Conservation (phyloP, 169 alveolate species). For the Cryptosporidium canis region DNA sequence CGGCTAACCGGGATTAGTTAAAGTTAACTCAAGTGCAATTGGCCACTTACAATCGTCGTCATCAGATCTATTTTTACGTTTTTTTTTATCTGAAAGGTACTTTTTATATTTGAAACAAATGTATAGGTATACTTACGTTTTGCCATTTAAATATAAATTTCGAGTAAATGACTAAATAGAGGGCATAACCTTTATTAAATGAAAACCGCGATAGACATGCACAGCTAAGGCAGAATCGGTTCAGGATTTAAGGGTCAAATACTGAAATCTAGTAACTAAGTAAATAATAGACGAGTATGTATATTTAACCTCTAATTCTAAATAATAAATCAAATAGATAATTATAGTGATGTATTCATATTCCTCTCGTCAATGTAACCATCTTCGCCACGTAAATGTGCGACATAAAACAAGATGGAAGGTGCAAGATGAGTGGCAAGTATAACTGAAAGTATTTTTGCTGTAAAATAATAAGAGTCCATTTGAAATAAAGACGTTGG, state of each 20-base stretch:
- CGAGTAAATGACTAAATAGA: not conserved
- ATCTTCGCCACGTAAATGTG: constrained; percentile 62
- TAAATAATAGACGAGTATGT: not conserved
- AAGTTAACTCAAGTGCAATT: not conserved
- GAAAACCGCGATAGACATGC: not conserved
- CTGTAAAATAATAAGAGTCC: not conserved
- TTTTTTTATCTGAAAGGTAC: constrained; percentile 12
- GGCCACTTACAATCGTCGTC: constrained; percentile 62
- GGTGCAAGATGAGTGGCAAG: constrained; percentile 36
- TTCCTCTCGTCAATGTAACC: constrained; percentile 1
- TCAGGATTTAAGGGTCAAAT: no score
- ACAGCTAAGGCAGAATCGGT: not conserved
- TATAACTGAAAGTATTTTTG: constrained; percentile 14
- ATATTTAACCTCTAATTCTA: not conserved
- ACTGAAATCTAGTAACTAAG: not conserved
- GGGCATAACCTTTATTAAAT: not conserved
- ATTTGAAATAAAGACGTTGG: constrained; percentile 6
- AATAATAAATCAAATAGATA: not conserved
- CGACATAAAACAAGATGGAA: constrained; percentile 53
- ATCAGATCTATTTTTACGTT: constrained; percentile 49
- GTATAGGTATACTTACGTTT: not conserved
- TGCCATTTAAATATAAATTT: not conserved
- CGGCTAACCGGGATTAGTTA: constrained; percentile 8
- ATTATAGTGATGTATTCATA: not conserved
- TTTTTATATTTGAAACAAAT: not conserved